Evolutionary conservation across 2,329 filamentous ascomycete genomes (phyloP).

Genomic region (Grosmannia serpens): DNA sequence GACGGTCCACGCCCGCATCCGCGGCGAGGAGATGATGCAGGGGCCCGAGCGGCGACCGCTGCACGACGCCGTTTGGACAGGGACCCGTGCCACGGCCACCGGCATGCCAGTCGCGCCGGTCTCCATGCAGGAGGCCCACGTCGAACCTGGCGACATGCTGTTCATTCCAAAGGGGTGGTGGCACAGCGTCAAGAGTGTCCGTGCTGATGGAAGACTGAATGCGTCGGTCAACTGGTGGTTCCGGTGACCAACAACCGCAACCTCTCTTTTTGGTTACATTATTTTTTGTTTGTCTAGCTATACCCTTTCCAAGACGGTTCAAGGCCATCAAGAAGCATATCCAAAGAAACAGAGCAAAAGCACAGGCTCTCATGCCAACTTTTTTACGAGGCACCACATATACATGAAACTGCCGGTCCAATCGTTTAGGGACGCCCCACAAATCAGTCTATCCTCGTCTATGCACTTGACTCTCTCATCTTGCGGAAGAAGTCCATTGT

Average conservation of each 20-base stretch:
- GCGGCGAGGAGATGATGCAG: constrained; percentile 85
- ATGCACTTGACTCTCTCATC: constrained; percentile 23
- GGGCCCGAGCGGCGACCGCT: constrained; percentile 58
- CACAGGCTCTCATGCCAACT: neutral
- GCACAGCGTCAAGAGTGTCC: constrained; percentile 66
- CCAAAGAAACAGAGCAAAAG: constrained; percentile 3
- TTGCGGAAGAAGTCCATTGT: constrained; percentile 88
- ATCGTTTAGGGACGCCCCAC: too few species aligned
- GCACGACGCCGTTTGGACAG: constrained; percentile 59
- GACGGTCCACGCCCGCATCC: constrained; percentile 36
- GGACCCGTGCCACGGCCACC: neutral
- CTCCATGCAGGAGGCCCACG: constrained; percentile 34
- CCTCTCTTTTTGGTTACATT: neutral
- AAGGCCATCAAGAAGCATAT: neutral
- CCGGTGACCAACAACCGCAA: constrained; percentile 31
- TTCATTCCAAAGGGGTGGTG: constrained; percentile 81
- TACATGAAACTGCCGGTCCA: neutral
- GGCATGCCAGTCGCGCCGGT: constrained; percentile 7
- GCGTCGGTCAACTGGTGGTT: constrained; percentile 69
- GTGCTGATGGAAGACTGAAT: constrained; percentile 25
- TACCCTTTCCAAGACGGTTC: neutral
- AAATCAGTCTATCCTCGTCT: neutral
- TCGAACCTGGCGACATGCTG: constrained; percentile 57
- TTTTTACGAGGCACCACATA: neutral
- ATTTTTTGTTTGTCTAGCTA: neutral